phyloP scores from a whole-genome alignment of 75 land plant species.

The Cunninghamia lanceolata region DNA sequence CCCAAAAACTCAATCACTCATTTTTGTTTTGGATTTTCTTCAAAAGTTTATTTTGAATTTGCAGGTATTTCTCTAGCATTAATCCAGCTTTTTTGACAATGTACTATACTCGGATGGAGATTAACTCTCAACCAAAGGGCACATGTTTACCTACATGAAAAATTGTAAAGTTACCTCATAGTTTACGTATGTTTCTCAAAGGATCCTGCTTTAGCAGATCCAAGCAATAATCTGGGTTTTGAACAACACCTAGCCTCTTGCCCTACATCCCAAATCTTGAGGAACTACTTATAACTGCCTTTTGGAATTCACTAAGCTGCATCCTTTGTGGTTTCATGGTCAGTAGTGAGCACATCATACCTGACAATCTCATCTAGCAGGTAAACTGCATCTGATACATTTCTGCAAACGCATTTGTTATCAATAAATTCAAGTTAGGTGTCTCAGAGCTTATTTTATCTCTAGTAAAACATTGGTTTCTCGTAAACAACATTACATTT shows the following conservation, averaged over 20 bases:
- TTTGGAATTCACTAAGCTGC: conserved; percentile 43
- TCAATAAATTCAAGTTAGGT: neutral
- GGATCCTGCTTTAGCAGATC: neutral
- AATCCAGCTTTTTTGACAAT: neutral
- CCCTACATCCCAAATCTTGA: conserved; percentile 40
- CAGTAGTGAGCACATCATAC: conserved; percentile 39
- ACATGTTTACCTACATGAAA: too few species aligned
- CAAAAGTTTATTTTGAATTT: neutral
- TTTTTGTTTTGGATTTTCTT: neutral
- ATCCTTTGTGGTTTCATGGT: conserved; percentile 28
- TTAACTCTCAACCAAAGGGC: neutral
- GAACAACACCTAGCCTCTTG: conserved; percentile 57
- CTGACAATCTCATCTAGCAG: conserved; percentile 66
- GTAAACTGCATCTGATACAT: conserved; percentile 59
- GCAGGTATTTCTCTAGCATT: neutral
- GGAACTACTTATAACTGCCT: conserved; percentile 58
- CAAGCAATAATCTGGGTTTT: conserved; percentile 9
- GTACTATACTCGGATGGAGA: neutral
- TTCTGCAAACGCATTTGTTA: conserved; percentile 56
- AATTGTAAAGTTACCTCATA: conserved; percentile 14
- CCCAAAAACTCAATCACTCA: too few species aligned
- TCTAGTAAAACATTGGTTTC: neutral
- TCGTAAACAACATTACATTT: too few species aligned
- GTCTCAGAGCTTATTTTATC: neutral
- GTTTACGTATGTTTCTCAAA: conserved; percentile 18